These are phyloP conservation scores for Solanum chiquidenum DNA, from an alignment of 257 asterid genomes.

Conservation along the genomic window DNA sequence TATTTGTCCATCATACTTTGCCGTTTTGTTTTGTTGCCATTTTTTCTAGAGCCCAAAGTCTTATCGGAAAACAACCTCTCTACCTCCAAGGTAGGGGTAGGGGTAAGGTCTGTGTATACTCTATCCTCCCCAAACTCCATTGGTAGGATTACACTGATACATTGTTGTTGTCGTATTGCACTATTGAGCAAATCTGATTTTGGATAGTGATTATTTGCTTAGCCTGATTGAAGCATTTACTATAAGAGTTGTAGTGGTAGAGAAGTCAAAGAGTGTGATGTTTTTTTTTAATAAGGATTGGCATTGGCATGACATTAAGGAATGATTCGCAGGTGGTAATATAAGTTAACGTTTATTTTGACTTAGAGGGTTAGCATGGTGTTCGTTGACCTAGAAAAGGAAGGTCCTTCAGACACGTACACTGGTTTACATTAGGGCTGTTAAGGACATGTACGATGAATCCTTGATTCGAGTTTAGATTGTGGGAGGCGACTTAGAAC, in stretches of 20 bases:
- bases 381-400: neutral
- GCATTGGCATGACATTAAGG: neutral
- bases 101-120: rapidly evolving
- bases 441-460: neutral
- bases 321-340: neutral
- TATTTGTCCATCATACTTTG: neutral
- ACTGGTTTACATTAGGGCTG: neutral
- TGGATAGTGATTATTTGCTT: neutral
- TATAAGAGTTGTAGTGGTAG: neutral
- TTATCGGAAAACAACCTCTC: neutral
- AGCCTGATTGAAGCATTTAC: neutral
- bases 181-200: neutral
- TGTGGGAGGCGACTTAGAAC: neutral
- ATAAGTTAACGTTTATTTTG: neutral
- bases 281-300: neutral
- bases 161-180: neutral
- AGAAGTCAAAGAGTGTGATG: neutral
- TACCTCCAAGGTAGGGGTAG: neutral
- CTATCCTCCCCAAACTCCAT: neutral
- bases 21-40: neutral
- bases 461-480: neutral
- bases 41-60: neutral
- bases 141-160: neutral
- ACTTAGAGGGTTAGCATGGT: neutral
- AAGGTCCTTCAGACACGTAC: neutral